Evolutionary conservation across 441 rosid genomes (phyloP).

Genomic region (Gossypium davidsonii): DNA sequence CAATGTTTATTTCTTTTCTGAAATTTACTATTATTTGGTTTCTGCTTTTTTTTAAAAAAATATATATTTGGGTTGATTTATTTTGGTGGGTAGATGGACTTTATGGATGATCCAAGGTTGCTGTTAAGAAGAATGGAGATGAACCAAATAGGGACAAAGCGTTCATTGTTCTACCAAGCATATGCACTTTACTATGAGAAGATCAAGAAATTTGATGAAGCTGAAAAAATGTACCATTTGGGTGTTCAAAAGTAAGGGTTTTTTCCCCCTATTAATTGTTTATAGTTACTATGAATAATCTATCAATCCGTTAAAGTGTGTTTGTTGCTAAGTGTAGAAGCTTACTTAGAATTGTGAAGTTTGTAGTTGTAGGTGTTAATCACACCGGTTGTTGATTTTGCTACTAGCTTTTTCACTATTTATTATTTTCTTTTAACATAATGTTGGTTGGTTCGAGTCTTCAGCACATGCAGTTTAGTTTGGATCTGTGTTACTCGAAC

Average conservation of each 20-base stretch:
- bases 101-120: constrained; percentile 70
- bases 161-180: constrained; percentile 79
- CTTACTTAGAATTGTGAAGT: background rate
- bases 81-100: constrained; percentile 62
- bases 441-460: background rate
- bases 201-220: constrained; percentile 72
- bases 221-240: constrained; percentile 81
- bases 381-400: background rate
- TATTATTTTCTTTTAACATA: background rate
- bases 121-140: constrained; percentile 70
- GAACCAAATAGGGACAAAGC: constrained; percentile 57
- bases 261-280: background rate
- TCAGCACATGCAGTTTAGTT: background rate
- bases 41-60: constrained; percentile 9
- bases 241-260: constrained; percentile 74
- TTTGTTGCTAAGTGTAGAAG: background rate
- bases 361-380: background rate
- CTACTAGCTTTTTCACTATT: background rate
- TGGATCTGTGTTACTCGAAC: background rate
- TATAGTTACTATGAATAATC: background rate
- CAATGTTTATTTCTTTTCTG: background rate
- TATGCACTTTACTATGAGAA: constrained; percentile 87
- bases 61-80: background rate
- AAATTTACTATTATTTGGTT: background rate
- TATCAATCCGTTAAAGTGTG: background rate